Evolutionary conservation across 2,329 filamentous ascomycete genomes (phyloP), one percentile per base, ranked within the genome.

Genomic region (Neonectria sp.): DNA sequence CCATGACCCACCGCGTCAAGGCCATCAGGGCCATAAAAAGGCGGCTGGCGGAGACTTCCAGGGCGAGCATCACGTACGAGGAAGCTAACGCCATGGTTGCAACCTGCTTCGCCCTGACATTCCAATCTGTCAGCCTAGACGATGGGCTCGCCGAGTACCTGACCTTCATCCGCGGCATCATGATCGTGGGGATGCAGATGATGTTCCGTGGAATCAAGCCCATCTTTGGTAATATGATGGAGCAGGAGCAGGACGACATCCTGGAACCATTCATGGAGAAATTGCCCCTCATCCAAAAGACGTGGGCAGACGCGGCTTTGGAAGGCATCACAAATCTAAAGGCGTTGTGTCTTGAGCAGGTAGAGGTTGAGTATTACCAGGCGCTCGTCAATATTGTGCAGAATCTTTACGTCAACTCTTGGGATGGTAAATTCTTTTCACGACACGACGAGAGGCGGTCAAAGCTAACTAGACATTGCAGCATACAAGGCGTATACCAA

Each of bases 1-100:
- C 91, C 48, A 88, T 93, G 80, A 82, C 82, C 40, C 91, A 93
- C 77, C 89, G 91, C 24, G 81, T 92, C 59, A 88, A 91, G 65
- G 90, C 91, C 6, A 88, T 93, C 73, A 86, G 86, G 66, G 85
- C 88, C 6, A 88, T 91, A 71, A 90, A 91, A 76, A 85, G 85
- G 69, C 83, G 85, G 1, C 79, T 91, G 3, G 76, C 81, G 12
- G 81, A 83, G 53, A 79, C 81, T 4, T 75, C 85, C 24, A 80
- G 81, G 72, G 75, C 78, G 5, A 79, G 78, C 33, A 81, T 81
- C 5, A 80, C 80, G 1, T 82, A 83, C 55, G 86, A 88, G 63
- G 86, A 90, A 72, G 85, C 86, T 57, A 90, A 90, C 71, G 88
- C 88, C 7, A 82, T 90, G 49, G 80, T 90, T 58, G 88, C 88